Base-by-base conservation (phyloP, 2,329 filamentous ascomycete species). In the Alternaria triticina region DNA sequence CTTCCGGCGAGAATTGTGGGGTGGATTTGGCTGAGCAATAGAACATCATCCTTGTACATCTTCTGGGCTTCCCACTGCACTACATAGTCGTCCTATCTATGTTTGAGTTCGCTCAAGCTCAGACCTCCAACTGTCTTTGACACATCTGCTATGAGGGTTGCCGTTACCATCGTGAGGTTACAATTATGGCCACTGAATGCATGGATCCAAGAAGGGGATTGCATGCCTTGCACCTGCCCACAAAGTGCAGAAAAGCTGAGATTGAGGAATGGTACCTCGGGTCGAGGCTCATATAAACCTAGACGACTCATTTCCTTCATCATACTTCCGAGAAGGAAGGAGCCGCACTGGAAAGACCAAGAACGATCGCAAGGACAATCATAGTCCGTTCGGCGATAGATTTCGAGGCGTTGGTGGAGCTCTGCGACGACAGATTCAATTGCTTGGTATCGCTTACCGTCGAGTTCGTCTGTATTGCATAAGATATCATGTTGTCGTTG, bases 1-100 rank as follows among this genome's bases (percentile, higher is more conserved):
- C 43, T 50, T 36, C 15, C 56, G 56, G 17, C 56, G 17, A 17
- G 23, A 58, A 28, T 25, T 51, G 45, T 58, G 56, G 56, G 56
- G 46, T 27, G 12, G 6, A 13, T 2, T 12, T 20, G n/a, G n/a
- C 23, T 28, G 9, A 33, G 20, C 49, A 8, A 3, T 9, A 36
- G 4, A 6, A 13, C 5, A 10, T 23, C 9, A 5, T 36, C 6
- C 13, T 36, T 17, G 28, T 10, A 36, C 28, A n/a, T 36, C 12
- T 28, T 23, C 3, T 12, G 0, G 11, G 15, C 4, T 36, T 51
- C 28, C 13, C 0, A n/a, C 15, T 36, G 7, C 33, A 9, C 33
- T 40, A 40, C 15, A 17, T 40, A 40, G 8, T 12, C 0, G 3
- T 36, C 1, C 28, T 22, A 20, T 15, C 20, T 17, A 28, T n/a